phyloP scores from a whole-genome alignment of 2,329 filamentous ascomycete species.

The Epichloe festucae region DNA sequence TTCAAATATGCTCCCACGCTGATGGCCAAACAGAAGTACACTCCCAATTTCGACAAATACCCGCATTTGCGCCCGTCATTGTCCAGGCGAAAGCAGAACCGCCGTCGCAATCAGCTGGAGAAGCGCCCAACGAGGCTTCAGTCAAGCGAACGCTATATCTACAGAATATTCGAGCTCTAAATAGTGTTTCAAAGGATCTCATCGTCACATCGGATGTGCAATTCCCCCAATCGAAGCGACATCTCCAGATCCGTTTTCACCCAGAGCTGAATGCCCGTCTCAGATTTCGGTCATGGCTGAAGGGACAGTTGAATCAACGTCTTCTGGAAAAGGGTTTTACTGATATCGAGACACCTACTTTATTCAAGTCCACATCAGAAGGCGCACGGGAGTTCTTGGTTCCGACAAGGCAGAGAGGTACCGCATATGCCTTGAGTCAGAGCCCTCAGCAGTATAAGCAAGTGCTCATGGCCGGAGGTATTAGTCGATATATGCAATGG shows the following conservation, averaged over 20 bases:
- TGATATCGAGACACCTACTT: slow-evolving; percentile 80
- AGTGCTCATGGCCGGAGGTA: slow-evolving; percentile 84
- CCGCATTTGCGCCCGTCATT: slow-evolving; percentile 39
- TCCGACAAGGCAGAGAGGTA: slow-evolving; percentile 61
- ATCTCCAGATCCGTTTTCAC: slow-evolving; percentile 76
- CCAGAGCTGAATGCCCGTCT: slow-evolving; percentile 53
- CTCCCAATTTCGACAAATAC: slow-evolving; percentile 30
- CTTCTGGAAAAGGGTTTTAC: slow-evolving; percentile 48
- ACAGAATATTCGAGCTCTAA: slow-evolving; percentile 34
- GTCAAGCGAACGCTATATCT: slow-evolving; percentile 47
- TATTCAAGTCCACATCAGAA: slow-evolving; percentile 97
- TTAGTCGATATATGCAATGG: slow-evolving; percentile 78
- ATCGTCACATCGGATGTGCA: slow-evolving; percentile 62
- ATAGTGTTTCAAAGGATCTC: slow-evolving; percentile 43
- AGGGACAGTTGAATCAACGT: slow-evolving; percentile 36
- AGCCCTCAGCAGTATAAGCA: slow-evolving; percentile 99
- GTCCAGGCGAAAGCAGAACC: slow-evolving; percentile 27
- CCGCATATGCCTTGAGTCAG: slow-evolving; percentile 84
- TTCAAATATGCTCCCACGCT: slow-evolving; percentile 33
- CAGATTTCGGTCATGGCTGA: slow-evolving; percentile 51
- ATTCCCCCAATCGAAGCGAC: slow-evolving; percentile 59
- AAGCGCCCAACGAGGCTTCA: slow-evolving; percentile 11
- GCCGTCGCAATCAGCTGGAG: slow-evolving; percentile 9
- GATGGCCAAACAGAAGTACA: slow-evolving; percentile 24
- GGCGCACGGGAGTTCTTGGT: slow-evolving; percentile 91